A percentile compares a stretch with the other conserved stretches of the same genome.
phyloP scores from a whole-genome alignment of 805 yeast species.

The Pichia occidentalis region DNA sequence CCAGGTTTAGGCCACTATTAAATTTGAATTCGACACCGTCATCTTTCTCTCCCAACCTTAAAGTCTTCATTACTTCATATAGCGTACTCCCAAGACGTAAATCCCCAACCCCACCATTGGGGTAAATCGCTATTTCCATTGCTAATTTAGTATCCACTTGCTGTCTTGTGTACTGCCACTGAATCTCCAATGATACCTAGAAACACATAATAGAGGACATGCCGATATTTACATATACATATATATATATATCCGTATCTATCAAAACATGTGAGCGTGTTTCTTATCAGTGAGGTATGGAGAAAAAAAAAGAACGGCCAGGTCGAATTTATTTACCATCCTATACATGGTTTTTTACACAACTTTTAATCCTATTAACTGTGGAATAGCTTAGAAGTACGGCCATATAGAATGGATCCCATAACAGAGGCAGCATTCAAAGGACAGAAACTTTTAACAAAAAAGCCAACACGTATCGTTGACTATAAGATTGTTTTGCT shows the following conservation, averaged over 20 bases:
- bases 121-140: constrained; percentile 19
- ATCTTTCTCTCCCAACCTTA: constrained; percentile 14
- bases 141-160: background rate
- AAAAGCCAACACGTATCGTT: constrained; percentile 24
- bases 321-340: no score
- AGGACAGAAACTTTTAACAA: constrained; percentile 7
- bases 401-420: background rate
- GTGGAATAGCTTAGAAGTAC: no score
- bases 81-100: constrained; percentile 24
- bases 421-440: background rate
- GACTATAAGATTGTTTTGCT: constrained; percentile 33
- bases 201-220: no score
- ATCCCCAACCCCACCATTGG: constrained; percentile 24
- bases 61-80: constrained; percentile 17
- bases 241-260: no score
- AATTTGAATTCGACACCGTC: constrained; percentile 21
- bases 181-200: no score
- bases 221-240: no score
- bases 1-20: constrained; percentile 15
- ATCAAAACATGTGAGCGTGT: no score
- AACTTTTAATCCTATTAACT: no score
- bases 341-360: no score
- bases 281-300: no score
- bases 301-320: no score
- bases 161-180: no score